Base-by-base conservation (phyloP, 2,329 filamentous ascomycete genomes). In the Amauroascus verrucosus region DNA sequence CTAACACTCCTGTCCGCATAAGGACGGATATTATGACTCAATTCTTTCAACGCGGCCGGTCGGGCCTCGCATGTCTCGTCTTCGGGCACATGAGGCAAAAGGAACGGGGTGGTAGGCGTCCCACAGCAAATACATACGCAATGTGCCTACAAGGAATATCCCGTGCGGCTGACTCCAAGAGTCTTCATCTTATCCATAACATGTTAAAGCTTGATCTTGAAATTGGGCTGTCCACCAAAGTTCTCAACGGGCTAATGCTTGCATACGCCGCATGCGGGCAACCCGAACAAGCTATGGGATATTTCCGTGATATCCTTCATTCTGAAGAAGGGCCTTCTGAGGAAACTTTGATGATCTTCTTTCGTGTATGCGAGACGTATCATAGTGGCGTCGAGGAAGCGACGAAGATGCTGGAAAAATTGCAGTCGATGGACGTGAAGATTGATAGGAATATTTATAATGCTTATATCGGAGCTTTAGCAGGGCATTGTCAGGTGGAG, bases 51-150 rank as follows among this genome's bases (percentile, higher is more conserved):
- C 83, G 88, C 37, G 77, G 80, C 26, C 82, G 89, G 9, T 77
- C 87, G 11, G 90, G 97, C 63, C 89, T 96, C 78, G 90, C 87
- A 2, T 82, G 82, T 45, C 78, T 89, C 57, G 82, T 95, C 32
- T 96, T 98, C 68, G 86, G 86, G 13, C 88, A 96, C 66, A 97
- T 97, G 90, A 85, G 89, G n/a, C 78, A 85, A 48, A 84, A 89
- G 58, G 75, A 78, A 22, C 80, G 83, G 54, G 71, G 72, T 2
- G 70, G 73, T 1, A 79, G 81, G 20, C 80, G 85, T 0, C 88
- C 93, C 0, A 83, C 76, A 2, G 69, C 79, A 8, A 82, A 87
- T 43, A 86, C 85, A 4, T 98, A 98, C 64, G 78, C 87, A 2
- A 72, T 77, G 32, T 90, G 84, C 57, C 84, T 97, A 54, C 80